Evolutionary conservation across 257 asterid genomes (phyloP).

Genomic region (Scutellaria galericulata): DNA sequence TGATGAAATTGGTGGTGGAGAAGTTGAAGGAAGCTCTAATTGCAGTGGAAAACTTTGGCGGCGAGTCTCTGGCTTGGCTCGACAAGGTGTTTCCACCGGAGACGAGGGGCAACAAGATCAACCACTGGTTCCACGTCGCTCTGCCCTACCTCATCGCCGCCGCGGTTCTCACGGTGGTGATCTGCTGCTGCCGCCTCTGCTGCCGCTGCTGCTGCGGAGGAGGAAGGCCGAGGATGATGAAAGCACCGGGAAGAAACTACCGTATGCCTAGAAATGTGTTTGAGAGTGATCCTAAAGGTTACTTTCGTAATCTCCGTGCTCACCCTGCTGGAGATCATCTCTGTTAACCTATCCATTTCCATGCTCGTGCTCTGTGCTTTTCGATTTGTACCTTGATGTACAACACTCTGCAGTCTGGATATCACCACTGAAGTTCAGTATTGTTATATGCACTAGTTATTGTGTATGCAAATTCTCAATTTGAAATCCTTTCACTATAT

Average conservation of each 20-base stretch:
- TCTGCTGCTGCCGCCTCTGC: slow-evolving; percentile 33
- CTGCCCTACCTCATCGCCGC: slow-evolving; percentile 36
- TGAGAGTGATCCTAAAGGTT: slow-evolving; percentile 36
- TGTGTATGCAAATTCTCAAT: too few relatives aligned
- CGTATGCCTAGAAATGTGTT: slow-evolving; percentile 40
- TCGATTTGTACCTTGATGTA: background rate
- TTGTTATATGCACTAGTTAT: too few relatives aligned
- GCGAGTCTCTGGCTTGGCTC: slow-evolving; percentile 37
- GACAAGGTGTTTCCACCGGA: slow-evolving; percentile 46
- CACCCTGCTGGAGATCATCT: slow-evolving; percentile 35
- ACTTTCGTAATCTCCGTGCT: slow-evolving; percentile 43
- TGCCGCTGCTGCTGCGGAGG: slow-evolving; percentile 28
- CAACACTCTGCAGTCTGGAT: background rate
- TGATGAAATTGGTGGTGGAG: slow-evolving; percentile 37
- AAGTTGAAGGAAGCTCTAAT: slow-evolving; percentile 40
- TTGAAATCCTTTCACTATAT: too few relatives aligned
- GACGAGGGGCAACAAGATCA: slow-evolving; percentile 45
- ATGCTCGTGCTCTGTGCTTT: background rate
- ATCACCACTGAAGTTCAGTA: background rate
- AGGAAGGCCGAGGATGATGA: slow-evolving; percentile 45
- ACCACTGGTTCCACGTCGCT: slow-evolving; percentile 34
- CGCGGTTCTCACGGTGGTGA: slow-evolving; percentile 20
- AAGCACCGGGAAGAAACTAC: slow-evolving; percentile 45
- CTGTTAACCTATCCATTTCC: slow-evolving; percentile 6
- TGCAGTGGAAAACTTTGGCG: slow-evolving; percentile 32